phyloP scores from a whole-genome alignment of 345 rosid species.

The Diplotaxis tenuifolia region DNA sequence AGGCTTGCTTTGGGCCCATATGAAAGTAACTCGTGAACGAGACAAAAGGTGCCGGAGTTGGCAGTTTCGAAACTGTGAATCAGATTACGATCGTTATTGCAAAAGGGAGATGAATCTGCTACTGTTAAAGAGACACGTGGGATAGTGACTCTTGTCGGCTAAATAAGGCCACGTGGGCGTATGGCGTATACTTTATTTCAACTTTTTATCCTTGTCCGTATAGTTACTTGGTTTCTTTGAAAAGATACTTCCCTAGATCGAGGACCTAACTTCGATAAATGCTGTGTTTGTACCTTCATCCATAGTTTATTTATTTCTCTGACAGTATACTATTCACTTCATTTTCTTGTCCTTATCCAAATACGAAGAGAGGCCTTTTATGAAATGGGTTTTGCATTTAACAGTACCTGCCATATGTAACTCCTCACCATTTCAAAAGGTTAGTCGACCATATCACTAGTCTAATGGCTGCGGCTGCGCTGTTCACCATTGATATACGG shows the following conservation, averaged over 20 bases:
- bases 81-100: neutral
- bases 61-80: neutral
- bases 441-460: constrained; percentile 7
- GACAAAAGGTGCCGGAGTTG: neutral
- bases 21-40: neutral
- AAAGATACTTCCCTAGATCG: constrained; percentile 27
- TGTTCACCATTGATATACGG: neutral
- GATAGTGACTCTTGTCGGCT: constrained; percentile 28
- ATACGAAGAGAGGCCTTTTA: constrained; percentile 4
- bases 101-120: neutral
- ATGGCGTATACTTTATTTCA: neutral
- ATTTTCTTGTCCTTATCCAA: constrained; percentile 17
- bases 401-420: neutral
- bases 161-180: constrained; percentile 7
- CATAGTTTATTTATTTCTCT: neutral
- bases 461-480: neutral
- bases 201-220: constrained; percentile 15
- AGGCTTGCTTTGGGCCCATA: neutral
- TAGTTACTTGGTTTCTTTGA: constrained; percentile 16
- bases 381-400: neutral
- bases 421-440: constrained; percentile 10
- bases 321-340: neutral
- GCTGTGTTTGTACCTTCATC: constrained; percentile 7
- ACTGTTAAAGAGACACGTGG: constrained; percentile 18
- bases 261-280: constrained; percentile 30